phyloP scores from a whole-genome alignment of 2,329 filamentous ascomycete genomes.

The Ophiosphaerella korrae region DNA sequence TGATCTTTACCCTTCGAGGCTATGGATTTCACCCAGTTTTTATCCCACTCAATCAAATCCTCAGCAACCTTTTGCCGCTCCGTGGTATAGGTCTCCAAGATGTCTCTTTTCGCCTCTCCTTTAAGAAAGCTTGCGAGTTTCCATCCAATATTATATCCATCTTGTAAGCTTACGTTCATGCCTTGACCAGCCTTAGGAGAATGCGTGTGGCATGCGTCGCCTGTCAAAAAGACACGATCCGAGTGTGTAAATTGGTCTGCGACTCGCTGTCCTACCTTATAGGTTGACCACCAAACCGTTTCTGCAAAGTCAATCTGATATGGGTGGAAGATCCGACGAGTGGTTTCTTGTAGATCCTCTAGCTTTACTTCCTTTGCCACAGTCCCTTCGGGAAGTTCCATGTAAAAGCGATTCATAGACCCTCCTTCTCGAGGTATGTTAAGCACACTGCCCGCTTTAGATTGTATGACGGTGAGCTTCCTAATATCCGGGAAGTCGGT shows the following conservation, averaged over 20 bases:
- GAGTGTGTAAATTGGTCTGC: constrained; percentile 70
- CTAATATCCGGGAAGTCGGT: constrained; percentile 49
- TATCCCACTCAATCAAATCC: constrained; percentile 1
- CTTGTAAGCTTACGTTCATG: constrained; percentile 63
- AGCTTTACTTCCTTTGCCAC: background rate
- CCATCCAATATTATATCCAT: constrained; percentile 31
- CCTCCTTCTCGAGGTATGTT: background rate
- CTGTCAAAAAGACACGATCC: constrained; percentile 66
- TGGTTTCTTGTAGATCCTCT: background rate
- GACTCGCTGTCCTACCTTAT: constrained; percentile 70
- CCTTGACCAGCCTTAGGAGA: constrained; percentile 72
- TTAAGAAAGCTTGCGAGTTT: background rate
- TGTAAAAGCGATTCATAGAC: background rate
- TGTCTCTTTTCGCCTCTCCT: background rate
- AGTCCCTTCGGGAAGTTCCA: background rate
- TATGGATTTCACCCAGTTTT: constrained; percentile 1
- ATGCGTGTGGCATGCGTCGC: constrained; percentile 69
- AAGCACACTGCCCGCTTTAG: background rate
- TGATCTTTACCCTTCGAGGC: background rate
- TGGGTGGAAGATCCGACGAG: constrained; percentile 1
- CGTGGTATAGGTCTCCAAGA: background rate
- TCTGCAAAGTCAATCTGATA: background rate
- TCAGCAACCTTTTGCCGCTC: background rate
- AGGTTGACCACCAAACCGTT: constrained; percentile 67
- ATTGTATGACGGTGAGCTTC: background rate